Evolutionary conservation across 2,329 filamentous ascomycete genomes (phyloP), one percentile per base, ranked within the genome.

Genomic region (Hymenotorrendiella dingleyae): DNA sequence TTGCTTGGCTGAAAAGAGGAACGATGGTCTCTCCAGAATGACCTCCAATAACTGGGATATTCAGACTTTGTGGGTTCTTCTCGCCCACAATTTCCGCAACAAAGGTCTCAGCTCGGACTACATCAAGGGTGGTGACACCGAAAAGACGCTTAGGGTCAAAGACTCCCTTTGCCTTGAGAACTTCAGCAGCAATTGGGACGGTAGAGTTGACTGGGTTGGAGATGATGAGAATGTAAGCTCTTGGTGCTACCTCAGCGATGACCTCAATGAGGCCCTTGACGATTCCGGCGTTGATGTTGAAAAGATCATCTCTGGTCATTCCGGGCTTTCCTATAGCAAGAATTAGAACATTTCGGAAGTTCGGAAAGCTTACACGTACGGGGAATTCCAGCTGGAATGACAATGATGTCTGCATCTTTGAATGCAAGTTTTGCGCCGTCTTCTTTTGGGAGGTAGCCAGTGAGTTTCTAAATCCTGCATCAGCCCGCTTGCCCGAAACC

Each of bases 161-260:
- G 62, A 94, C 88, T 58, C 82, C 82, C 66, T 89, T 89, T 58
- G 78, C 75, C 81, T 96, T 97, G 66, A 98, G 83, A 49, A 96
- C 86, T 76, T 98, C 93, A 57, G 90, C 93, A 53, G 93, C 86
- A 63, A 98, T 96, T 52, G 93, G 93, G 45, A 98, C 93, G 45
- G 93, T 98, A 40, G 89, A 95, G 83, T 98, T 98, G 70, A 98
- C 93, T 46, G 93, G 93, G 80, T 98, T 98, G 62, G 91, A 97
- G 70, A 98, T 98, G 73, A 98, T 82, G 54, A 97, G 82, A 65
- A 95, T 81, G 72, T 84, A 95, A 43, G 93, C 93, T 67, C 96
- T 94, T 64, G 93, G 93, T 65, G 82, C 83, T 62, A 84, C 80
- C 65, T 96, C 82, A 58, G 91, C 89, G 59, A 88, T 80, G 40